Percentiles rank a stretch among this genome's conserved stretches.
phyloP scores from a whole-genome alignment of 441 rosid species.

The Cnidoscolus chayamansa region DNA sequence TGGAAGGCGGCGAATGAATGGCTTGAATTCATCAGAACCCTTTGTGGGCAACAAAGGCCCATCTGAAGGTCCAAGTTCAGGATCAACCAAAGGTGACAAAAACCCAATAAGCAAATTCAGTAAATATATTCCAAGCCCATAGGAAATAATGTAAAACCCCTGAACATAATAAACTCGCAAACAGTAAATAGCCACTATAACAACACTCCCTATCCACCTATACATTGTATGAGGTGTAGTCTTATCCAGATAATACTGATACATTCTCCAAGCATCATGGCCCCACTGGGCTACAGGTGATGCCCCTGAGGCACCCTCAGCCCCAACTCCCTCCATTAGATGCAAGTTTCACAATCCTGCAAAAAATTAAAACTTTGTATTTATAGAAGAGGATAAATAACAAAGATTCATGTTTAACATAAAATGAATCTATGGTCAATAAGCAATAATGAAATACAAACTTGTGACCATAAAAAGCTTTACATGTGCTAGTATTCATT shows the following conservation, averaged over 20 bases:
- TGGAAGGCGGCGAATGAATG: constrained; percentile 84
- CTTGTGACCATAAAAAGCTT: background rate
- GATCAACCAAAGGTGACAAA: constrained; percentile 90
- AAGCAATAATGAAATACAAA: background rate
- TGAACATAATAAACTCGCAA: constrained; percentile 61
- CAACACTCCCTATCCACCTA: constrained; percentile 82
- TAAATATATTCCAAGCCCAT: constrained; percentile 89
- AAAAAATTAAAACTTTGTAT: constrained; percentile 13
- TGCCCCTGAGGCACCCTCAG: constrained; percentile 50
- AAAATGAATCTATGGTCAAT: background rate
- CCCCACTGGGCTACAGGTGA: constrained; percentile 64
- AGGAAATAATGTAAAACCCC: constrained; percentile 81
- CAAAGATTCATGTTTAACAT: background rate
- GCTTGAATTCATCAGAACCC: constrained; percentile 96
- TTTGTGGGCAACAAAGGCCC: constrained; percentile 81
- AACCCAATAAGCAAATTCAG: constrained; percentile 86
- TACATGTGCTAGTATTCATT: background rate
- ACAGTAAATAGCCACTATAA: constrained; percentile 47
- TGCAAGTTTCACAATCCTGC: constrained; percentile 33
- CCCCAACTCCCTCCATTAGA: constrained; percentile 75
- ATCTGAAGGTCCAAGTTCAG: constrained; percentile 65
- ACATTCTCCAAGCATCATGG: constrained; percentile 66
- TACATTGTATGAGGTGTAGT: constrained; percentile 67
- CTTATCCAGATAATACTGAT: constrained; percentile 82
- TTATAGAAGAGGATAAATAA: background rate